Base-by-base conservation (phyloP, 1,284 basidiomycete species). In the Marasmius tenuissimus region DNA sequence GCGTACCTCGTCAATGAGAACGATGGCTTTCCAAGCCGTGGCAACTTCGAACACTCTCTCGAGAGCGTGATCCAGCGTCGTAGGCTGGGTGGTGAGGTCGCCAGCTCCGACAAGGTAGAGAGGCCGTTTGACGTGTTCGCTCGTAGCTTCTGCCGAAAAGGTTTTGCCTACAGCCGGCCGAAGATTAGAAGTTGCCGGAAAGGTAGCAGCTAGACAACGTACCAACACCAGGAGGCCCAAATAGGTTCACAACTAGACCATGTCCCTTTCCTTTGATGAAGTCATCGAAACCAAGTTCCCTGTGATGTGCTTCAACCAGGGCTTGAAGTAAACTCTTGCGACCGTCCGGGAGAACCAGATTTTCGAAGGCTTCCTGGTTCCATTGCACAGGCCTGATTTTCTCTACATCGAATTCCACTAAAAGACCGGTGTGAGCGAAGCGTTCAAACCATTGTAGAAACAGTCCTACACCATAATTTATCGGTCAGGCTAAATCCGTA, bases 221-320 rank as follows among this genome's bases (percentile, higher is more conserved):
- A 67, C 85, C 86, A 7, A 86, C 84, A 55, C 85, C 86, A 2
- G 85, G 85, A 27, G 85, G 84, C 10, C 85, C 85, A 63, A 83
- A 86, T 1, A 87, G 75, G 63, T 86, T 85, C 66, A 86, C 76
- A 49, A 87, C 81, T 37, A 88, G 75, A 4, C 85, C 86, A 34
- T 83, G 81, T 7, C 86, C 86, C 68, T 88, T 87, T 56, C 84
- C 85, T 66, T 82, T 79, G 64, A 87, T 82, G 66, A 87, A 86
- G 67, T 87, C 85, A 63, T 87, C 85, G 66, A 86, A 85, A 16
- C 79, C 79, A 7, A 81, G 67, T 61, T 81, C 79, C 11, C 73
- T 72, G 68, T 81, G 80, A 67, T 87, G 85, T 2, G 83, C 81
- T 64, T 86, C 83, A 14, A 87, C 81, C 4, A 87, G 79, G 0